Evolutionary conservation across 1,284 basidiomycete genomes (phyloP), one percentile per base, ranked within the genome.

Genomic region (Caloboletus firmus): DNA sequence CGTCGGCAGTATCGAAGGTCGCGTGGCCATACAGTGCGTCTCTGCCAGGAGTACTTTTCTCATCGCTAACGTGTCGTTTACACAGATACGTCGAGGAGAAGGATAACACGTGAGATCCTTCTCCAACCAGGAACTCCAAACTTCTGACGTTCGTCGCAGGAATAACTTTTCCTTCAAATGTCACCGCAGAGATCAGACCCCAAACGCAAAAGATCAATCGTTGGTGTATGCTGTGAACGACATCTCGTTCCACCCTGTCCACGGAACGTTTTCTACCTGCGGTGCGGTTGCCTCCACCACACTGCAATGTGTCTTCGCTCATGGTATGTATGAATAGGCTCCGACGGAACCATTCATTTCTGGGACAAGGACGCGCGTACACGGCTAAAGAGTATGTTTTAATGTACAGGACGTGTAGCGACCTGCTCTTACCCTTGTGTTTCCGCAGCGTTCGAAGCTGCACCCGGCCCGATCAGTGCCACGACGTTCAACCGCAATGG

Each of bases 131-230:
- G 2, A 18, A 24, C 8, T 17, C 18, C 48, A 50, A 45, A 6
- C 56, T 39, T 53, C 39, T 71, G 24, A 70, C 31, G 28, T 35
- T 31, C 44, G 42, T 30, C 48, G 24, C 58, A 91, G 87, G 54
- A 82, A 85, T 69, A 96, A 96, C 74, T 97, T 96, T 70, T 94
- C 92, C 0, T 98, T 98, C 82, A 96, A 95, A 67, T 98, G 95
- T 67, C 95, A 98, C 70, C 91, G 95, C 39, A 84, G 84, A 50
- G 92, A 95, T 59, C 75, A 80, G 52, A 68, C 75, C 2, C 82
- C 85, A 5, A 81, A 77, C 40, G 63, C 79, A 42, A 89, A 90
- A 66, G 86, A 91, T 57, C 85, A 91, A 61, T 85, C 89, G 0
- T 76, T 94, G 45, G 89, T 98, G 15, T 98, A 84, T 67, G 83